Conservation (phyloP, 2,329 filamentous ascomycete genomes). For the Exutisphaerella laricina region DNA sequence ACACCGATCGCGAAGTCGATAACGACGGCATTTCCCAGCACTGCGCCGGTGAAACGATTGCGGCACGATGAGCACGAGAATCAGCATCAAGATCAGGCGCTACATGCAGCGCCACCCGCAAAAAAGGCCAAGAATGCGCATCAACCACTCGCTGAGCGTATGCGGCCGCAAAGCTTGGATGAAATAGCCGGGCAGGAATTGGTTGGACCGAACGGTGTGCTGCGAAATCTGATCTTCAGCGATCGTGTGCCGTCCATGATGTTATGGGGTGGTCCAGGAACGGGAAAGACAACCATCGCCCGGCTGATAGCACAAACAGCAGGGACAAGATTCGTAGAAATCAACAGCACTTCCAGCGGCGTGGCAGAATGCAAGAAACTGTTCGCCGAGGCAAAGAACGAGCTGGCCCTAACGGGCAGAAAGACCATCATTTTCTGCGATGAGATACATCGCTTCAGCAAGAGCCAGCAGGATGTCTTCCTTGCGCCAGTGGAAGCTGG, state of each 20-base stretch:
- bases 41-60: constrained; percentile 25
- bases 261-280: constrained; percentile 77
- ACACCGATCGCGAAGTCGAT: constrained; percentile 13
- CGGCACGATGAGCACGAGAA: constrained; percentile 21
- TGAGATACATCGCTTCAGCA: constrained; percentile 89
- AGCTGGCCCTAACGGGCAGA: constrained; percentile 72
- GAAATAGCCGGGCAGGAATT: constrained; percentile 89
- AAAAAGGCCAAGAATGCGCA: constrained; percentile 60
- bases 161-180: constrained; percentile 78
- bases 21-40: constrained; percentile 17
- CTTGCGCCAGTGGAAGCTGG: constrained; percentile 87
- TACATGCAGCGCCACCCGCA: constrained; percentile 49
- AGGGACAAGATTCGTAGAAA: constrained; percentile 84
- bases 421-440: constrained; percentile 98
- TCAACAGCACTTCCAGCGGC: constrained; percentile 86
- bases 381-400: constrained; percentile 76
- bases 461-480: constrained; percentile 91
- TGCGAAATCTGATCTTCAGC: constrained; percentile 79
- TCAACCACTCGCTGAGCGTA: constrained; percentile 85
- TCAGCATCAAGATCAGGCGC: constrained; percentile 6
- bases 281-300: constrained; percentile 87
- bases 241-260: constrained; percentile 92
- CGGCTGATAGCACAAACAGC: constrained; percentile 79
- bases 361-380: constrained; percentile 90
- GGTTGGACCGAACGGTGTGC: constrained; percentile 75